Evolutionary conservation across 2,329 filamentous ascomycete species (phyloP).

Genomic region (Dendryphion nanum): DNA sequence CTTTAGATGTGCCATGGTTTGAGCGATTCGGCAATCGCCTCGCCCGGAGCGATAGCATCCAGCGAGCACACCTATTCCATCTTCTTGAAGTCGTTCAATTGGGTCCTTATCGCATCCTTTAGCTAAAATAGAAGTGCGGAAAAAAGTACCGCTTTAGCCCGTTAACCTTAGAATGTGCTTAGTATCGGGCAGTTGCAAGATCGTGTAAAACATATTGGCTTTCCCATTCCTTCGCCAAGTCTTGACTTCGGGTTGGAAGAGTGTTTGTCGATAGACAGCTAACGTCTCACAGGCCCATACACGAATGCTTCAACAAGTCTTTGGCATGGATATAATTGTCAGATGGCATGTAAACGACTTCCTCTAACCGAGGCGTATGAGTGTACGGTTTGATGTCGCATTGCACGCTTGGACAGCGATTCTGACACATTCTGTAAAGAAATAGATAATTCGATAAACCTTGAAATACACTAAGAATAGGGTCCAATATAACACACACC

Average conservation of each 20-base stretch:
- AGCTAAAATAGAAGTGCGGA: constrained; percentile 41
- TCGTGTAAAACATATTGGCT: constrained; percentile 28
- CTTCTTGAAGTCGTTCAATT: constrained; percentile 35
- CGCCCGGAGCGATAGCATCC: constrained; percentile 54
- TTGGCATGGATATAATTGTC: constrained; percentile 47
- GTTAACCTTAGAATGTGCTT: constrained; percentile 20
- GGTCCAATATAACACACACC: constrained; percentile 44
- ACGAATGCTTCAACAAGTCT: constrained; percentile 49
- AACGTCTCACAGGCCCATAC: constrained; percentile 47
- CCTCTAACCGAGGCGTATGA: constrained; percentile 28
- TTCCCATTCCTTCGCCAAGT: constrained; percentile 50
- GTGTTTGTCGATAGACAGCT: constrained; percentile 40
- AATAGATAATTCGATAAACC: background rate
- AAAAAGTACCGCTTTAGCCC: constrained; percentile 32
- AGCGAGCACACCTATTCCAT: constrained; percentile 48
- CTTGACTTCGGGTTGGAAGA: constrained; percentile 50
- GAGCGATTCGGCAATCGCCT: constrained; percentile 50
- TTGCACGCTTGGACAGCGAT: constrained; percentile 29
- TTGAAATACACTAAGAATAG: background rate
- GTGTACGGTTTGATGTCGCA: constrained; percentile 31
- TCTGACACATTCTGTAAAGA: constrained; percentile 47
- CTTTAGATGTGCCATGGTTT: constrained; percentile 65
- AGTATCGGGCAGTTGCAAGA: too few relatives aligned
- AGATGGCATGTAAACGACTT: constrained; percentile 52
- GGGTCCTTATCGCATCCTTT: constrained; percentile 50